Percentiles rank a stretch among this genome's conserved stretches.
These are phyloP conservation scores for Macrotyloma uniflorum DNA, from an alignment of 306 rosid species.

Conservation along the genomic window DNA sequence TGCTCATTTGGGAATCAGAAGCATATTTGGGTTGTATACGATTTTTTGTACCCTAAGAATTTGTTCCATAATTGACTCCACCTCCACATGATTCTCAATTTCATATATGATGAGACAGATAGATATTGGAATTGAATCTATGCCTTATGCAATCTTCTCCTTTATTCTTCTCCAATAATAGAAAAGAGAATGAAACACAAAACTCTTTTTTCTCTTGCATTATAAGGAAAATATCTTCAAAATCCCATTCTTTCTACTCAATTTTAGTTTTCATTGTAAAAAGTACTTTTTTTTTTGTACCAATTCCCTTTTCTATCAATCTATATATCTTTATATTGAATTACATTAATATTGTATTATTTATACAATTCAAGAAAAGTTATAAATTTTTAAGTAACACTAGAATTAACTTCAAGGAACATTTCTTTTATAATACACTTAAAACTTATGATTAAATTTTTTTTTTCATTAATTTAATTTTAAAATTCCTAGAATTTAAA, in stretches of 20 bases:
- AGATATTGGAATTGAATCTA: constrained; percentile 11
- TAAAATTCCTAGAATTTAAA: too few species aligned
- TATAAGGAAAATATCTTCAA: background rate
- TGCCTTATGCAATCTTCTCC: background rate
- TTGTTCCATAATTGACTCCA: constrained; percentile 6
- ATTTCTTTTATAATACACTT: too few species aligned
- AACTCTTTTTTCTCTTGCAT: background rate
- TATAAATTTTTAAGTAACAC: too few species aligned
- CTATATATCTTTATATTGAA: too few species aligned
- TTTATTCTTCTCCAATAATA: background rate
- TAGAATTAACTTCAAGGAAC: too few species aligned
- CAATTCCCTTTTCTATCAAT: too few species aligned
- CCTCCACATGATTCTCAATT: background rate
- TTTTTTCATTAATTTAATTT: too few species aligned
- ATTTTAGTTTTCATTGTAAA: background rate
- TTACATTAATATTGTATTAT: too few species aligned
- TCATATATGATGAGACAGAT: background rate
- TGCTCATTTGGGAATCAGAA: constrained; percentile 2
- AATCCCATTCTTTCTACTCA: background rate
- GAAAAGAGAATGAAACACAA: background rate
- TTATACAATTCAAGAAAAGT: too few species aligned
- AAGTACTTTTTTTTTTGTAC: too few species aligned
- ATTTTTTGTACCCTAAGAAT: background rate
- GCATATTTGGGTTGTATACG: background rate
- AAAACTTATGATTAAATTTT: too few species aligned